Percentiles rank a stretch among this genome's conserved stretches.
These are phyloP conservation scores for Diaporthe nobilis DNA, from an alignment of 2,329 filamentous ascomycete genomes.

Conservation along the genomic window DNA sequence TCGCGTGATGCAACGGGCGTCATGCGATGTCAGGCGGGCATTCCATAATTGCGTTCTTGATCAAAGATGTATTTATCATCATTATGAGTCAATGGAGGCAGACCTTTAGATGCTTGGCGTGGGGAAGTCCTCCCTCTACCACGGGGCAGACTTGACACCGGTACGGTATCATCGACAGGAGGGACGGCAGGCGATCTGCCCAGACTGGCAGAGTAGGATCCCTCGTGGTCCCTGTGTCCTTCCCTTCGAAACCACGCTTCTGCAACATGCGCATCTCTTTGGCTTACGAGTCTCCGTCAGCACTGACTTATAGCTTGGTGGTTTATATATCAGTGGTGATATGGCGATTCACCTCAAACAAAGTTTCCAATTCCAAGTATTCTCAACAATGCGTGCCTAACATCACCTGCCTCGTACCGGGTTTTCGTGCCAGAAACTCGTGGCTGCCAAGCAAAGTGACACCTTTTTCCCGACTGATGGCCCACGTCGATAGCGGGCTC, in stretches of 20 bases:
- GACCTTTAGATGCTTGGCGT: conserved; percentile 16
- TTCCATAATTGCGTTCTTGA: conserved; percentile 9
- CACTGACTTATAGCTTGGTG: conserved; percentile 20
- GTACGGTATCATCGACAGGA: conserved; percentile 30
- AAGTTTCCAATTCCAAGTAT: background rate
- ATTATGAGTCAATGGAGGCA: conserved; percentile 34
- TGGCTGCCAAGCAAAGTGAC: background rate
- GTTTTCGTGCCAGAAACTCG: background rate
- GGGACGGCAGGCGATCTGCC: conserved; percentile 25
- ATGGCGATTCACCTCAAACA: conserved; percentile 7
- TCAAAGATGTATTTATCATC: conserved; percentile 38
- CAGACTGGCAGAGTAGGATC: background rate
- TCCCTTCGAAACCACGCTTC: conserved; percentile 13
- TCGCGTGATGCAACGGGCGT: conserved; percentile 29
- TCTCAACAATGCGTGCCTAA: background rate
- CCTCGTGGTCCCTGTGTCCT: conserved; percentile 3
- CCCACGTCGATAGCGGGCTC: background rate
- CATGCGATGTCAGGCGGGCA: conserved; percentile 18
- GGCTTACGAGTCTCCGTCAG: conserved; percentile 5
- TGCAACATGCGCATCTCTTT: conserved; percentile 8
- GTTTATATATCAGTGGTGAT: background rate
- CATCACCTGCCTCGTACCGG: background rate
- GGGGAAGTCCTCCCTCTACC: background rate
- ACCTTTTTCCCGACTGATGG: background rate
- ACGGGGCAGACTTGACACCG: conserved; percentile 32